Evolutionary conservation across 495 filamentous ascomycete genomes (phyloP).

Genomic region (Tuber borchii): DNA sequence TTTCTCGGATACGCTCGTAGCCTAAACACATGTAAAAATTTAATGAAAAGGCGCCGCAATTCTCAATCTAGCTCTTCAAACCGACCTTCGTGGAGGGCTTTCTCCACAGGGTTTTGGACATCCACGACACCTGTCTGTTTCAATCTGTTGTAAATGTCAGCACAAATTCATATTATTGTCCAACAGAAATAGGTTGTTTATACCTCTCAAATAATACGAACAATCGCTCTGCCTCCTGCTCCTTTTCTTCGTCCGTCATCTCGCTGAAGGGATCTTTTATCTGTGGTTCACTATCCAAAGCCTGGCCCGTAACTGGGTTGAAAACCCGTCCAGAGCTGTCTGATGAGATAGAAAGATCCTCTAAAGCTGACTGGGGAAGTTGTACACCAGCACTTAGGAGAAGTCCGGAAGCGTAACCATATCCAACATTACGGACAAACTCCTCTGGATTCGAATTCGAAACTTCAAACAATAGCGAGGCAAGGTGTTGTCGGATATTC

Average conservation of each 20-base stretch:
- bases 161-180: slow-evolving; percentile 24
- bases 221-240: slow-evolving; percentile 82
- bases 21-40: neutral
- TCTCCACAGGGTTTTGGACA: slow-evolving; percentile 76
- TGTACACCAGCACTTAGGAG: slow-evolving; percentile 73
- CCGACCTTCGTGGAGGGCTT: slow-evolving; percentile 67
- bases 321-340: slow-evolving; percentile 42
- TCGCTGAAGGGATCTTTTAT: slow-evolving; percentile 49
- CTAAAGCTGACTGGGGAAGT: slow-evolving; percentile 61
- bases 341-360: slow-evolving; percentile 45
- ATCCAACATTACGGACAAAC: slow-evolving; percentile 77
- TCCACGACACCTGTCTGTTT: slow-evolving; percentile 75
- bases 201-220: slow-evolving; percentile 95
- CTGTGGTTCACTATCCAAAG: slow-evolving; percentile 59
- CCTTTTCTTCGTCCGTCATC: slow-evolving; percentile 89
- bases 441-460: slow-evolving; percentile 65
- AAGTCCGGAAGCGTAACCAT: slow-evolving; percentile 86
- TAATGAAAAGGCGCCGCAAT: neutral
- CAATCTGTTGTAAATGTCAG: slow-evolving; percentile 49
- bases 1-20: neutral
- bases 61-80: slow-evolving; percentile 59
- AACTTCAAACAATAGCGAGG: slow-evolving; percentile 75
- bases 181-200: slow-evolving; percentile 22
- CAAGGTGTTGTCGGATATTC: slow-evolving; percentile 66
- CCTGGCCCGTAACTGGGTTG: slow-evolving; percentile 90